These are phyloP conservation scores for Torulaspora microellipsoides DNA, from an alignment of 805 yeast genomes.

Conservation along the genomic window DNA sequence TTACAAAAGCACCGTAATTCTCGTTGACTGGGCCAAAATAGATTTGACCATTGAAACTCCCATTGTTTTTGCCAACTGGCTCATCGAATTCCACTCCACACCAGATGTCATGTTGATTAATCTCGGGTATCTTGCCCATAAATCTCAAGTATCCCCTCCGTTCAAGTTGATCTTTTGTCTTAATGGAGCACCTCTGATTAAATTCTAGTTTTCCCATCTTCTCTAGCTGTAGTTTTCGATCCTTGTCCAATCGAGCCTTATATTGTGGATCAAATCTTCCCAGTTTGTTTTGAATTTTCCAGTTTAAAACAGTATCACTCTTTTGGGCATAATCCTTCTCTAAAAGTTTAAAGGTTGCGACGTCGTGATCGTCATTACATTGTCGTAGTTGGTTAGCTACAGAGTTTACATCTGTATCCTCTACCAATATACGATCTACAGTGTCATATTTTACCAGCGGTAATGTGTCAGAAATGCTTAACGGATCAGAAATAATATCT, in stretches of 20 bases:
- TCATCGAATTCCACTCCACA: conserved; percentile 82
- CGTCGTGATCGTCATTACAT: conserved; percentile 13
- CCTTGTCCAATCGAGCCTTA: conserved; percentile 29
- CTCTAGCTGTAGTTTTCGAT: conserved; percentile 26
- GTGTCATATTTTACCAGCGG: conserved; percentile 1
- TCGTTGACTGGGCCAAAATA: conserved; percentile 52
- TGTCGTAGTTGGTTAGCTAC: conserved; percentile 39
- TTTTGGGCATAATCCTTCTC: conserved; percentile 46
- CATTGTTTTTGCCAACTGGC: conserved; percentile 84
- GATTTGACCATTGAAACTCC: conserved; percentile 55
- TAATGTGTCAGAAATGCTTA: not conserved
- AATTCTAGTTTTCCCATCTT: conserved; percentile 37
- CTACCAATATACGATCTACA: conserved; percentile 40
- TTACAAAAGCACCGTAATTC: conserved; percentile 73
- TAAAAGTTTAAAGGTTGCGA: conserved; percentile 16
- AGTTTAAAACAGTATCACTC: conserved; percentile 59
- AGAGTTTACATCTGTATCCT: conserved; percentile 51
- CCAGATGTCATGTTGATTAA: conserved; percentile 55
- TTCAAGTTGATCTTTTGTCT: conserved; percentile 18
- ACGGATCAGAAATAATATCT: not conserved
- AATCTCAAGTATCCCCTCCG: conserved; percentile 69
- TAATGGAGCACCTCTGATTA: conserved; percentile 51
- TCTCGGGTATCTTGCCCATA: conserved; percentile 62
- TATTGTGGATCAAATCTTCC: conserved; percentile 68
- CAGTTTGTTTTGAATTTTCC: conserved; percentile 66